Base-by-base conservation (phyloP, 2,329 filamentous ascomycete species). In the Aspergillus viridinutans region DNA sequence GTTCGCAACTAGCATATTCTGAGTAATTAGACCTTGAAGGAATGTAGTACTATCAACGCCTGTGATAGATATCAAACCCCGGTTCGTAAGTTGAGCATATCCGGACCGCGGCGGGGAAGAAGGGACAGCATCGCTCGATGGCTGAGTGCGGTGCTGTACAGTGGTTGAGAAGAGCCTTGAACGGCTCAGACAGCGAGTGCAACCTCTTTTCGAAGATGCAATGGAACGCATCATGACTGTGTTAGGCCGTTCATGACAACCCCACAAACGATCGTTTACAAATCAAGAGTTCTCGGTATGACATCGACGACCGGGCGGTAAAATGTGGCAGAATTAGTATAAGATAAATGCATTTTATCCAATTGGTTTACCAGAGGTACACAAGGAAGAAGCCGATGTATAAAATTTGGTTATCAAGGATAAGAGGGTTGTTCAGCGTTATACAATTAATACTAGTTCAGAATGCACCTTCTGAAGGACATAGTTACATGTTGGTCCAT, bases 1-100 rank as follows among this genome's bases (percentile, higher is more conserved):
- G 49, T 72, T 73, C 14, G 67, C 67, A 0, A 82, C 74, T 53
- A 84, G 73, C 61, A 91, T 83, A 61, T 87, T 88, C 61, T 88
- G 84, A 1, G 93, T 96, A 61, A 94, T 84, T 56, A 96, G 84
- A 54, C 93, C 92, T 72, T 97, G 92, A 2, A 99, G 83, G 74
- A 92, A 97, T 64, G 88, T 88, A 49, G 88, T 83, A 32, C 91
- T 86, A 67, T 97, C 93, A 3, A 81, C 81, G 2, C 94, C 94
- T 17, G 86, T 83, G 60, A 97, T 79, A 43, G 87, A 88, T 64
- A 99, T 86, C 48, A 97, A 81, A 53, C 86, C 85, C 51, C 94
- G 89, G 62, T 88, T 87, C n/a, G 84, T 76, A 60, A 97, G 74
- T 48, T 68, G 70, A 57, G 80, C 75, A 64, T 80, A 78, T 54